Base-by-base conservation (phyloP, 2,329 filamentous ascomycete genomes). In the Fusarium burgessii region DNA sequence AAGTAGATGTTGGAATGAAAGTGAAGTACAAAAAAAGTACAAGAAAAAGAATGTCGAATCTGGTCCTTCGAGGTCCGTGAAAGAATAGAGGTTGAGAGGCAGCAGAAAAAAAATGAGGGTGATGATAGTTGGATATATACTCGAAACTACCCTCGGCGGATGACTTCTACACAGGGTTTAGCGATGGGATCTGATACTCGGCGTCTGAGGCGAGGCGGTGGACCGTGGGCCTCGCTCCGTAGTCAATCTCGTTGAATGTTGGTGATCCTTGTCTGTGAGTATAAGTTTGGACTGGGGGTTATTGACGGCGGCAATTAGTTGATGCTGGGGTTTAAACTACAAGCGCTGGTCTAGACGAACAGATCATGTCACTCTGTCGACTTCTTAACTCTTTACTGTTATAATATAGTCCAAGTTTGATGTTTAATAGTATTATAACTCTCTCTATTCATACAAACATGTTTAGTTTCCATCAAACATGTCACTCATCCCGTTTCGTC, bases 1-100 rank as follows among this genome's bases (percentile, higher is more conserved):
- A 77, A 61, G 73, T 58, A 54, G 74, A 58, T 49, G 23, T 17
- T 38, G 63, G 59, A 77, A 77, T 45, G 75, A 77, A 75, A 74
- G 75, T 75, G 70, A 65, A 62, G 74, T 74, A 76, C 74, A 75
- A 65, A 67, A 67, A 64, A 70, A 62, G 51, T 69, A 74, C 72
- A 73, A 76, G 72, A 77, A 76, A 77, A 77, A 71, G 74, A 77
- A 77, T 71, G 75, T 67, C 70, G 65, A 70, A 75, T 77, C 74
- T 77, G 75, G 75, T 77, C 75, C 75, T 64, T 77, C 75, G 68
- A 77, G 75, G 75, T 76, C 75, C 75, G 66, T 74, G 70, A 75
- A 70, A 68, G 67, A 73, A 68, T 58, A 72, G 72, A 71, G 70
- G 74, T 61, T 75, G 62, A 64, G n/a, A 55, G 35, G 32, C 27